Percentiles rank a stretch among this genome's conserved stretches.
These are phyloP conservation scores for Plasmodium inui DNA, from an alignment of 169 alveolate species.

Conservation along the genomic window DNA sequence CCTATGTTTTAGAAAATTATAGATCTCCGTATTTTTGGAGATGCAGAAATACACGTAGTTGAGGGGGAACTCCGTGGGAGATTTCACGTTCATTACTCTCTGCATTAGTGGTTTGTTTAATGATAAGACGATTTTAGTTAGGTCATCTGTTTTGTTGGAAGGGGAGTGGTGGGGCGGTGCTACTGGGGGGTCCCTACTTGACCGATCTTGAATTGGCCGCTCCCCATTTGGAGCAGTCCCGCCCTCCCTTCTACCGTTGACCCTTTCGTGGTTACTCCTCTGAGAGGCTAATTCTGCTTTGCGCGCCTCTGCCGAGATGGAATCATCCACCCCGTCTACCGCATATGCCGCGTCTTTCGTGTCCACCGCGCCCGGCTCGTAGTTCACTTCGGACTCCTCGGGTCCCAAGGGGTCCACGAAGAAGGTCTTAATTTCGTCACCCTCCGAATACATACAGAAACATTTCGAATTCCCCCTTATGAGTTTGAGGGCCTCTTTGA, in stretches of 20 bases:
- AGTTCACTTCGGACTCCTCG: slow-evolving; percentile 38
- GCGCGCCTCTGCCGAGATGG: not conserved
- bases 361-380: not conserved
- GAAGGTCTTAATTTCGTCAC: slow-evolving; percentile 37
- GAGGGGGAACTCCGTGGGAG: slow-evolving; percentile 33
- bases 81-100: slow-evolving; percentile 17
- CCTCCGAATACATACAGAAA: slow-evolving; percentile 25
- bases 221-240: not conserved
- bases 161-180: not conserved
- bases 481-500: slow-evolving; percentile 23
- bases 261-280: not conserved
- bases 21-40: slow-evolving; percentile 51
- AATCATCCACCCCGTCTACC: not conserved
- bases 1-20: slow-evolving; percentile 29
- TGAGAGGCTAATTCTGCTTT: not conserved
- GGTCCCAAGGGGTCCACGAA: slow-evolving; percentile 55
- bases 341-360: not conserved
- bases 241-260: not conserved
- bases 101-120: slow-evolving; percentile 23
- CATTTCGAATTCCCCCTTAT: slow-evolving; percentile 40
- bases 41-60: slow-evolving; percentile 56
- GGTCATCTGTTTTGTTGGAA: not conserved
- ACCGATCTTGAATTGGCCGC: not conserved
- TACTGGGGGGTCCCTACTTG: not conserved
- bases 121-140: slow-evolving; percentile 4